Percentiles rank a stretch among this genome's conserved stretches.
These are phyloP conservation scores for Saccharomyces mikatae DNA, from an alignment of 805 yeast genomes.

Conservation along the genomic window DNA sequence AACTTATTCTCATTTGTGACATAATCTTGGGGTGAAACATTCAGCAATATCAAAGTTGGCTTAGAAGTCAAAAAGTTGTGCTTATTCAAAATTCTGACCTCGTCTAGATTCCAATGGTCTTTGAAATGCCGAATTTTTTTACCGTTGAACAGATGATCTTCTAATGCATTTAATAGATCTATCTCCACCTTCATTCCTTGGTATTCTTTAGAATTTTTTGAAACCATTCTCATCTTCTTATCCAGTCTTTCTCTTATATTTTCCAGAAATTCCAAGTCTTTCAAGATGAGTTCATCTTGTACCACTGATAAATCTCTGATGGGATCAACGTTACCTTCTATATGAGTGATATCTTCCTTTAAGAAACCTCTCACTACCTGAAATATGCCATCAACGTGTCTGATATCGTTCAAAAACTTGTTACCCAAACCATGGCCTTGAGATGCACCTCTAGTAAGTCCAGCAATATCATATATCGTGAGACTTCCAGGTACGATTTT, in stretches of 20 bases:
- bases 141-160: conserved; percentile 45
- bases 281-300: conserved; percentile 65
- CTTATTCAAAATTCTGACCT: conserved; percentile 58
- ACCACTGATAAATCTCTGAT: conserved; percentile 67
- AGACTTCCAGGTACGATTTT: conserved; percentile 60
- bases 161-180: conserved; percentile 32
- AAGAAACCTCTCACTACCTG: conserved; percentile 72
- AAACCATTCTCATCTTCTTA: conserved; percentile 33
- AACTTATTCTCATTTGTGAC: conserved; percentile 35
- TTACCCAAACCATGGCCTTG: conserved; percentile 80
- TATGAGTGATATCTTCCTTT: conserved; percentile 69
- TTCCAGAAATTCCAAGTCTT: conserved; percentile 67
- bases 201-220: conserved; percentile 40
- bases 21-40: conserved; percentile 66
- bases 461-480: conserved; percentile 74
- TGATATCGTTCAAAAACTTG: conserved; percentile 67
- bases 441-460: conserved; percentile 74
- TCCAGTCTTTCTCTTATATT: conserved; percentile 44
- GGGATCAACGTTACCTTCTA: conserved; percentile 67
- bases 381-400: conserved; percentile 74
- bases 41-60: conserved; percentile 74
- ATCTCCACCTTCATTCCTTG: conserved; percentile 38
- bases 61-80: conserved; percentile 77
- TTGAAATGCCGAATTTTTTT: conserved; percentile 52
- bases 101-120: conserved; percentile 53